A percentile compares a stretch with the other conserved stretches of the same genome.
Conservation (phyloP, 129 eudicot genomes). For the Gnaphalium uliginosum region DNA sequence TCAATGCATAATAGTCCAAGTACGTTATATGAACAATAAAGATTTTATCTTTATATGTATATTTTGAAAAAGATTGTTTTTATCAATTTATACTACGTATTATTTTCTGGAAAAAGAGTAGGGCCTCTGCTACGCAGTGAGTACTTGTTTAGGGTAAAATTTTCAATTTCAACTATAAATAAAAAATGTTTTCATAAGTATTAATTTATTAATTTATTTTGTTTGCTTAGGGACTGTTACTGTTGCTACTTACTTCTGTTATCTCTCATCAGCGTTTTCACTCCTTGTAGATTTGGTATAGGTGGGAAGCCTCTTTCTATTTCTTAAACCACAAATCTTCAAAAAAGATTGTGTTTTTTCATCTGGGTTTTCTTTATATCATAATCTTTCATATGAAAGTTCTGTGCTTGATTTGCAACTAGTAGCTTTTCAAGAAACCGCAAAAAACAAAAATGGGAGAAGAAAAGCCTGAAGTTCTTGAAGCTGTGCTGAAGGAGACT, state of each 20-base stretch:
- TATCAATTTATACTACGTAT: too few relatives aligned
- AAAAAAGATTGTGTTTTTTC: conserved; percentile 20
- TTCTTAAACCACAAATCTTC: conserved; percentile 37
- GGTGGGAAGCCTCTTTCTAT: conserved; percentile 55
- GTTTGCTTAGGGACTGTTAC: not conserved
- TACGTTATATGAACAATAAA: not conserved
- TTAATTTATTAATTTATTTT: too few relatives aligned
- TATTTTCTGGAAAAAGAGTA: too few relatives aligned
- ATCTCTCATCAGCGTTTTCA: conserved; percentile 49
- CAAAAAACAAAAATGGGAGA: conserved; percentile 52
- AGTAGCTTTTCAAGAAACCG: conserved; percentile 14
- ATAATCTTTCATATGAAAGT: conserved; percentile 20
- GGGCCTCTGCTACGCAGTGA: too few relatives aligned
- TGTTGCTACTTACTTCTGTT: not conserved
- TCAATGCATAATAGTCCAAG: not conserved
- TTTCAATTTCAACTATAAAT: not conserved
- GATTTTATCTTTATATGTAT: too few relatives aligned
- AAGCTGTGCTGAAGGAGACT: conserved; percentile 93
- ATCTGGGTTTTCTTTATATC: conserved; percentile 29
- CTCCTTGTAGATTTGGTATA: conserved; percentile 66
- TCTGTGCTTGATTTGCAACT: conserved; percentile 40
- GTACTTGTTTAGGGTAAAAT: too few relatives aligned
- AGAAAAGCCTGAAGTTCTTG: conserved; percentile 93
- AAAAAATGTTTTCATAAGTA: too few relatives aligned
- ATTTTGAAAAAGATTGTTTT: too few relatives aligned